Evolutionary conservation across 371 early-diverging fungal species (phyloP), one percentile per base, ranked within the genome.

Genomic region (Mortierella sp.): DNA sequence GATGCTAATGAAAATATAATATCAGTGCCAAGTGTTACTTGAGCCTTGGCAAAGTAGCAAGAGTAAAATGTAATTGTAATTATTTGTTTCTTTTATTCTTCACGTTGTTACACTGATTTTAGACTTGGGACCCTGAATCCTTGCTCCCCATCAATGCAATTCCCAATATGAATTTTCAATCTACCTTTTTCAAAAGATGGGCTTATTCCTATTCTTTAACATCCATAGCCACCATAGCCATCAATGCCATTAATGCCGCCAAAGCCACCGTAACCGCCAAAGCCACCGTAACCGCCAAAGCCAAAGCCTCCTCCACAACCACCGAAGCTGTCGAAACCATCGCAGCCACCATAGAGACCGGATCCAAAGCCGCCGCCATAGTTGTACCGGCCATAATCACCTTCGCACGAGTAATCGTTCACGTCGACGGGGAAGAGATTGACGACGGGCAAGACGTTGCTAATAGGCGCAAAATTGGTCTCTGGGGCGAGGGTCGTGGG

Each of bases 341-440:
- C 19, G 15, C 15, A 47, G 5, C 19, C 48, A 19, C 48, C 48
- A 47, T 11, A 53, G 55, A 16, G 22, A 53, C 22, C 21, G 55
- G 5, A 53, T 6, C 61, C 55, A 21, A 15, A 48, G 7, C 3
- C 24, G 28, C 63, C 63, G 3, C 57, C 45, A 24, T 40, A 41
- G 28, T 53, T 28, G 55, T 16, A 50, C 2, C 67, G 62, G 45
- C 19, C 19, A 19, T 40, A 58, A 5, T 57, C 67, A 28, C 55
- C 38, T 24, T n/a, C 9, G 32, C 58, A 67, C 11, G 69, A 68
- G 38, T 74, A 79, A 41, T 79, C 71, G 47, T 79, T 79, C 41
- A 60, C 74, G 47, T 70, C 70, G 3, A 68, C 72, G 4, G 80
- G 74, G 16, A 69, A 58, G 21, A 81, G 53, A n/a, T 81, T 81